Percentiles rank a stretch among this genome's conserved stretches.
These are phyloP conservation scores for Hypoxylon sp. DNA, from an alignment of 2,329 filamentous ascomycete species.

Conservation along the genomic window DNA sequence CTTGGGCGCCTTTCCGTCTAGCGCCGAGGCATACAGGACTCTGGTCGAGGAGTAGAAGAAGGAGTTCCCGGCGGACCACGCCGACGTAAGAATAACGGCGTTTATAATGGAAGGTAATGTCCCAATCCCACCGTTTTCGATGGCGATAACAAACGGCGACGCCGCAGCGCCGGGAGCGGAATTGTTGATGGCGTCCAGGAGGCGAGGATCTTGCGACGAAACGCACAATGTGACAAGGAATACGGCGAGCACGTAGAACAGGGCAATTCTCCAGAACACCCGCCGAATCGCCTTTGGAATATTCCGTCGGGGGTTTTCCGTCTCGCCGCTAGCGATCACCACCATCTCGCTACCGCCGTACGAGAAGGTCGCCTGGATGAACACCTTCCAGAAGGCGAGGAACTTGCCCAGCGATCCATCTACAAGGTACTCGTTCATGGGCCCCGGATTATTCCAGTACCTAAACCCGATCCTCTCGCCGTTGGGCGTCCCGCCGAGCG, in stretches of 20 bases:
- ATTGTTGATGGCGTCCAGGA: slow-evolving; percentile 44
- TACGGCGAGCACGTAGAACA: slow-evolving; percentile 72
- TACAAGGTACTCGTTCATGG: slow-evolving; percentile 53
- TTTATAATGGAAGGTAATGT: slow-evolving; percentile 72
- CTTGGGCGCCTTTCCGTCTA: slow-evolving; percentile 62
- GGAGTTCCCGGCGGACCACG: slow-evolving; percentile 47
- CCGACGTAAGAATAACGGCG: slow-evolving; percentile 63
- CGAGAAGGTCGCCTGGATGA: slow-evolving; percentile 58
- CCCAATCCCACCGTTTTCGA: slow-evolving; percentile 65
- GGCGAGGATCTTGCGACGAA: slow-evolving; percentile 44
- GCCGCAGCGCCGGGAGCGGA: slow-evolving; percentile 44
- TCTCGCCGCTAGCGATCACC: slow-evolving; percentile 61
- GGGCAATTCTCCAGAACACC: slow-evolving; percentile 72
- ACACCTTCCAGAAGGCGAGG: slow-evolving; percentile 54
- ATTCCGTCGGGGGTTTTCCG: slow-evolving; percentile 65
- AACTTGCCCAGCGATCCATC: slow-evolving; percentile 51
- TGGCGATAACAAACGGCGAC: slow-evolving; percentile 71
- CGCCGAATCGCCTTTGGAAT: slow-evolving; percentile 72
- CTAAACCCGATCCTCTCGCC: slow-evolving; percentile 55
- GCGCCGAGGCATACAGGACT: slow-evolving; percentile 50
- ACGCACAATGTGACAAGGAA: slow-evolving; percentile 53
- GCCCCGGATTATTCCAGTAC: slow-evolving; percentile 54
- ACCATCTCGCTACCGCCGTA: slow-evolving; percentile 57
- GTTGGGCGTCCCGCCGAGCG: slow-evolving; percentile 55
- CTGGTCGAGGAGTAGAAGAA: slow-evolving; percentile 48